Evolutionary conservation across 768 basidiomycete species (phyloP), one percentile per base, ranked within the genome.

Genomic region (Leccinum subtestaceum): DNA sequence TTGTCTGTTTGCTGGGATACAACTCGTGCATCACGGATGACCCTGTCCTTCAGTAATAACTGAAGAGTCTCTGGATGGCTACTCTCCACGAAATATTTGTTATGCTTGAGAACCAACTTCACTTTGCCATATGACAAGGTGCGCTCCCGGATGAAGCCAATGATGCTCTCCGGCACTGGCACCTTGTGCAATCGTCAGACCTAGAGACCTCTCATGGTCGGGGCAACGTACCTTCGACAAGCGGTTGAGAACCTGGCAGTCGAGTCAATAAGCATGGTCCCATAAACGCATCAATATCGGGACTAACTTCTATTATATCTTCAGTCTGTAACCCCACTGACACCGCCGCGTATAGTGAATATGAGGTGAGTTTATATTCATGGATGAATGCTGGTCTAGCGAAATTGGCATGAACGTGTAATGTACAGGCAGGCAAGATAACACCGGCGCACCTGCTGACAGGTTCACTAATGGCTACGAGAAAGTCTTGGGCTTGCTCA

Each of bases 61-160:
- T 97, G 91, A 27, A 98, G 80, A 11, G 93, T 94, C 56, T 98
- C 95, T 2, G 95, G 95, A 67, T 97, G 93, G 63, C 86, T 90
- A 29, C 94, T 96, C 73, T 99, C 97, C 67, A 99, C 93, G 66
- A 84, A 98, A 74, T 98, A 98, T 67, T 89, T 92, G 81, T 98
- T 98, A 72, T 98, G 91, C 72, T 99, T 98, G 64, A 99, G 78
- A 7, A 99, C 97, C 51, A 99, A 86, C 70, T 98, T 96, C 72
- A 98, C 93, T 78, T 99, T 99, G 54, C 97, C 97, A 67, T 98
- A 98, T 54, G 95, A 97, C 57, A 94, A 75, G 0, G 97, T 99
- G 63, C 95, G 91, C 61, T 93, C 89, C 65, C 91, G 87, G 65
- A 99, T 98, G 69, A 95, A 92, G 11, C 82, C 78, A 51, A 87